phyloP scores from a whole-genome alignment of 2,329 filamentous ascomycete genomes.

The Tothia fuscella region DNA sequence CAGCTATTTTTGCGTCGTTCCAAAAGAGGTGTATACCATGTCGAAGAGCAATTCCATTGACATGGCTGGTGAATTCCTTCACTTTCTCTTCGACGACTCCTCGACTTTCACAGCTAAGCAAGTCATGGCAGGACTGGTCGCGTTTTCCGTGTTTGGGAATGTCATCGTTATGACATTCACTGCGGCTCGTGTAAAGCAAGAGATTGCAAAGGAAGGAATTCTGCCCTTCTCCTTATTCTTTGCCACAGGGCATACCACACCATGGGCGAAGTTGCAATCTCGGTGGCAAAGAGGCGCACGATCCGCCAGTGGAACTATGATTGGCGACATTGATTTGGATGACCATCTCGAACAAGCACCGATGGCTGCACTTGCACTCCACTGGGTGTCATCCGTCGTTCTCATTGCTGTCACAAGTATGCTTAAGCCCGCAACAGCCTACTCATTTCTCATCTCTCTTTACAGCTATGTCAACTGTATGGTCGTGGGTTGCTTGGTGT shows the following conservation, averaged over 20 bases:
- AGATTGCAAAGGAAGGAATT: slow-evolving; percentile 48
- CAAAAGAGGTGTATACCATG: not conserved
- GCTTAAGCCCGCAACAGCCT: slow-evolving; percentile 17
- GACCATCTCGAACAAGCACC: slow-evolving; percentile 25
- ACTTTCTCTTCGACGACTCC: slow-evolving; percentile 15
- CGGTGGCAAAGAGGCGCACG: slow-evolving; percentile 13
- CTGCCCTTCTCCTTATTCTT: slow-evolving; percentile 40
- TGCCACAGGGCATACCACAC: slow-evolving; percentile 18
- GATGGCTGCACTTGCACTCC: slow-evolving; percentile 26
- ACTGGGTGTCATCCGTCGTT: slow-evolving; percentile 26
- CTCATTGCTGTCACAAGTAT: slow-evolving; percentile 21
- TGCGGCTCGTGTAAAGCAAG: slow-evolving; percentile 44
- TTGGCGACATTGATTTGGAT: slow-evolving; percentile 10
- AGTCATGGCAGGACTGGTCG: slow-evolving; percentile 39
- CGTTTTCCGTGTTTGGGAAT: slow-evolving; percentile 44
- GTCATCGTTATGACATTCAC: slow-evolving; percentile 47
- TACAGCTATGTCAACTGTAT: slow-evolving; percentile 31
- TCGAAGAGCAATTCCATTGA: slow-evolving; percentile 10
- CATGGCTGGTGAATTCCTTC: slow-evolving; percentile 14
- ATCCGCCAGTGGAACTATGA: not conserved
- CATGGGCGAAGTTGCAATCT: not conserved
- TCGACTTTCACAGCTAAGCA: slow-evolving; percentile 18
- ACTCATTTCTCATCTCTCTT: slow-evolving; percentile 23
- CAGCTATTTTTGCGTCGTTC: slow-evolving; percentile 14
- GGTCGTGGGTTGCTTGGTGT: slow-evolving; percentile 22